These are phyloP conservation scores for Fusarium tricinctum DNA, from an alignment of 2,329 filamentous ascomycete species.

Conservation along the genomic window DNA sequence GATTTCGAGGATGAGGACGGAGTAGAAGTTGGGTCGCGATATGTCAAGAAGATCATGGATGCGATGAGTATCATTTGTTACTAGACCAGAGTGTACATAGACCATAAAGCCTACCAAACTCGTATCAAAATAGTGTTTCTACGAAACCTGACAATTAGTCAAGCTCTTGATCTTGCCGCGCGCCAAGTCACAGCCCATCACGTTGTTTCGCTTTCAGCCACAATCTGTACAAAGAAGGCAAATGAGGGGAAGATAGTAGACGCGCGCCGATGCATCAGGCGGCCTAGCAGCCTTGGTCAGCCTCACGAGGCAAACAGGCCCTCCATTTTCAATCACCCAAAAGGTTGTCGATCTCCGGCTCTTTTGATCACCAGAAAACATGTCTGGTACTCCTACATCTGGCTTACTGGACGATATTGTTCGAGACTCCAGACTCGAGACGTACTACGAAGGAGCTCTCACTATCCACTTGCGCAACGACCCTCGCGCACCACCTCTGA, in stretches of 20 bases:
- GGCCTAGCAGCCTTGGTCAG: background rate
- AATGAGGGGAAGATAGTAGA: background rate
- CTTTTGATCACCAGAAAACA: too few relatives aligned
- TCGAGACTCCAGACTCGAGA: background rate
- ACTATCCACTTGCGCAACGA: slow-evolving; percentile 1
- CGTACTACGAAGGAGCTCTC: background rate
- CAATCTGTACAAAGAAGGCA: background rate
- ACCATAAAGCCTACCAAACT: too few relatives aligned
- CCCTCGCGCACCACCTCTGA: too few relatives aligned
- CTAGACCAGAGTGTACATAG: background rate
- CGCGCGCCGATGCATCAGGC: background rate
- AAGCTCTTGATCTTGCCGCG: too few relatives aligned
- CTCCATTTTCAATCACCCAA: background rate
- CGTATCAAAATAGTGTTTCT: too few relatives aligned
- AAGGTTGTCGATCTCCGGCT: background rate
- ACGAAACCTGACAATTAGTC: too few relatives aligned
- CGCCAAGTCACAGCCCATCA: background rate
- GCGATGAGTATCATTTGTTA: background rate
- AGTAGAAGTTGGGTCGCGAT: slow-evolving; percentile 1
- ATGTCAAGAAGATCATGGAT: slow-evolving; percentile 1
- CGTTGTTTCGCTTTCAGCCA: background rate
- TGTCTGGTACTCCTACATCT: too few relatives aligned
- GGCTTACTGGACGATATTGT: background rate
- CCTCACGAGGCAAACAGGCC: background rate
- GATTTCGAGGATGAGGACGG: background rate